Evolutionary conservation across 169 alveolate genomes (phyloP).

Genomic region (Eimeria necatrix): DNA sequence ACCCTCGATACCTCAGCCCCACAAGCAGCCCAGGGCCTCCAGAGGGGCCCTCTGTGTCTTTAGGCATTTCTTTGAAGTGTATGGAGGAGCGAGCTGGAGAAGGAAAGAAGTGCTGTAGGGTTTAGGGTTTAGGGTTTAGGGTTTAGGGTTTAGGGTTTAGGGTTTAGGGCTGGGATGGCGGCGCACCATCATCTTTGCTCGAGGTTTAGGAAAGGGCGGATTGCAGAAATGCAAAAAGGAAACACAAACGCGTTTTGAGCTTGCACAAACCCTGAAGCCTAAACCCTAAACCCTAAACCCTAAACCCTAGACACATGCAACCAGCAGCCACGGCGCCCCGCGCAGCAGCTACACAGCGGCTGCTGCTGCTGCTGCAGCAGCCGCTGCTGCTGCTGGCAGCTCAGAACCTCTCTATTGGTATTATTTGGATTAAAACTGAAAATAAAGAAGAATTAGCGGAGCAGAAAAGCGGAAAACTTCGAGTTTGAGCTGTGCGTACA

Average conservation of each 20-base stretch:
- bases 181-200: conserved; percentile 53
- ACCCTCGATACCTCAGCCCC: too few relatives aligned
- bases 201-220: neutral
- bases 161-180: neutral
- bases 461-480: neutral
- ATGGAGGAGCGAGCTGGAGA: too few relatives aligned
- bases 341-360: neutral
- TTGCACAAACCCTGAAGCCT: neutral
- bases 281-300: conserved; percentile 42
- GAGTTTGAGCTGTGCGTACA: neutral
- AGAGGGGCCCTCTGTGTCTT: too few relatives aligned
- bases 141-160: conserved; percentile 52
- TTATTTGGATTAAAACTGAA: neutral
- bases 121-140: too few relatives aligned
- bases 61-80: too few relatives aligned
- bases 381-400: neutral
- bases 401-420: neutral
- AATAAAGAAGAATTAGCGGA: neutral
- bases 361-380: conserved; percentile 8
- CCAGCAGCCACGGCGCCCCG: conserved; percentile 6
- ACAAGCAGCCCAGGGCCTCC: too few relatives aligned
- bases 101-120: too few relatives aligned
- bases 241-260: neutral
- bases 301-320: conserved; percentile 6
- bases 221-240: neutral